phyloP scores from a whole-genome alignment of 179 eudicot genomes.

The Spergularia azorica region DNA sequence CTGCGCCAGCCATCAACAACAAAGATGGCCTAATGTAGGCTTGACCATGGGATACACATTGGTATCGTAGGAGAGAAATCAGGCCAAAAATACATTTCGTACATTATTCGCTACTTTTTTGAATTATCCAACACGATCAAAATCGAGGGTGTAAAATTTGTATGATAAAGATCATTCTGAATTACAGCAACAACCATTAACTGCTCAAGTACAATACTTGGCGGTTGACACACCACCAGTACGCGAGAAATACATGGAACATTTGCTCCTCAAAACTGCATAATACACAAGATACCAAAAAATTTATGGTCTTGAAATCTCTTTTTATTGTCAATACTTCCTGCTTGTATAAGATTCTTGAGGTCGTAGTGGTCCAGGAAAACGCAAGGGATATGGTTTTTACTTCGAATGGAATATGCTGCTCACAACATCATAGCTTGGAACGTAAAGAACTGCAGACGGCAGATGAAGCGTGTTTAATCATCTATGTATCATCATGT shows the following conservation, averaged over 20 bases:
- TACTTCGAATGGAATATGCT: constrained; percentile 54
- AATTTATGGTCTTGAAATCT: constrained; percentile 9
- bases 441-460: constrained; percentile 67
- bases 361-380: constrained; percentile 5
- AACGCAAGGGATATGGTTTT: constrained; percentile 9
- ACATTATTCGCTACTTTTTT: not conserved
- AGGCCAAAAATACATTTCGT: not conserved
- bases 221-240: constrained; percentile 19
- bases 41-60: no score
- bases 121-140: not conserved
- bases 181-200: constrained; percentile 21
- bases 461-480: not conserved
- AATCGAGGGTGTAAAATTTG: not conserved
- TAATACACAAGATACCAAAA: constrained; percentile 10
- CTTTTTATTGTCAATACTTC: constrained; percentile 21
- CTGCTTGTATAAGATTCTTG: constrained; percentile 17
- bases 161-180: constrained; percentile 14
- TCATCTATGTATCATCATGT: not conserved
- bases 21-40: no score
- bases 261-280: constrained; percentile 22
- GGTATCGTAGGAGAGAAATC: not conserved
- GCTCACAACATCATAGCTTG: constrained; percentile 68
- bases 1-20: no score
- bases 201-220: constrained; percentile 14
- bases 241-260: constrained; percentile 13